Base-by-base conservation (phyloP, 306 rosid species). In the Quercus agrifolia region DNA sequence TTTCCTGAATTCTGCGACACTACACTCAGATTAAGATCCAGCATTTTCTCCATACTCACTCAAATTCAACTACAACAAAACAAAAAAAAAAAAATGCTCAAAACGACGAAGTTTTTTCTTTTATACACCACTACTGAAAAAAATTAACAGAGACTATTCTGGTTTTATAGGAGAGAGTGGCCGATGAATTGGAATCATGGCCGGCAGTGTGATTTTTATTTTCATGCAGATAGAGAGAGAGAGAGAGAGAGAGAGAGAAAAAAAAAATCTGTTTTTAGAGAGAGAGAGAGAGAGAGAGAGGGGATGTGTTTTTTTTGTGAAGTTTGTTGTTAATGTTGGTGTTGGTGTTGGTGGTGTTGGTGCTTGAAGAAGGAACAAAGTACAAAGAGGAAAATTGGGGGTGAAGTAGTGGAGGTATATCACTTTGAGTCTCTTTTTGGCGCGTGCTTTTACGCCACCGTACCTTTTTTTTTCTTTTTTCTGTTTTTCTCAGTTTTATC, bases 11-110 rank as follows among this genome's bases (percentile, higher is more conserved):
- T 81, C 57, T 74, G 19, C n/a, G 85, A 33, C 77, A 70, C 84
- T 49, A 84, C 84, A 86, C 70, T 80, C 83, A 91, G 94, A 80
- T 91, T 94, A 79, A 92, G 97, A 92, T 94, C 97, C 89, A 94
- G 80, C 97, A 94, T 94, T 78, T 82, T 27, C 12, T 35, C 46
- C 52, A 2, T 15, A 21, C 25, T 4, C 5, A 0, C 5, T 9
- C 14, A 25, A 62, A 62, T 23, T 27, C 35, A 23, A 3, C 28
- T 4, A 23, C 4, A 4, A 23, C 23, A 23, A 23, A 23, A 23
- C 23, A 59, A 23, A 1, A 25, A 15, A 25, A 33, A 30, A 41
- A 41, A 41, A 35, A 41, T 8, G 46, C 0, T 41, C 46, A 41
- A 41, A 41, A 41, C 46, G 46, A 41, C 46, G 46, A 41, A 12